Percentiles rank a stretch among this genome's conserved stretches.
Evolutionary conservation across 768 basidiomycete genomes (phyloP).

Genomic region (Suillus hirtellus): DNA sequence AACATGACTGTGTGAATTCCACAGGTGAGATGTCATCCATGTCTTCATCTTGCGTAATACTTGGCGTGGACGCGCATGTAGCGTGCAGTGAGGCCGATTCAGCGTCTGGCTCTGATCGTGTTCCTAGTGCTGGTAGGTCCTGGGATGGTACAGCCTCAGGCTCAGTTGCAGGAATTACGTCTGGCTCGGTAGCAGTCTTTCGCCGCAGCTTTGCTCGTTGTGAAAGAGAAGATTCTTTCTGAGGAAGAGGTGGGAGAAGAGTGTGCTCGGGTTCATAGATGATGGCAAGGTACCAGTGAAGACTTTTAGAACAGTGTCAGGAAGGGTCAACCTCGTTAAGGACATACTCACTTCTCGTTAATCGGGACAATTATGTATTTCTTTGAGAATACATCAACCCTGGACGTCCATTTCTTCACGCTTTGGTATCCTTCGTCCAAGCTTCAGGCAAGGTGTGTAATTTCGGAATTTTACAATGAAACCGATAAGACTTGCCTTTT

Average conservation of each 20-base stretch:
- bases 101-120: constrained; percentile 14
- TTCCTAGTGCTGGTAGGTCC: constrained; percentile 7
- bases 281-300: constrained; percentile 97
- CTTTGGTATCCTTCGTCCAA: constrained; percentile 72
- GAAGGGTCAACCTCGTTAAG: not conserved
- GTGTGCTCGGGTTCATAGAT: constrained; percentile 78
- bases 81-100: constrained; percentile 19
- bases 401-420: constrained; percentile 93
- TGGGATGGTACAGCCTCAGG: constrained; percentile 5
- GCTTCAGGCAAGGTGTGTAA: constrained; percentile 28
- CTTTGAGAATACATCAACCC: constrained; percentile 85
- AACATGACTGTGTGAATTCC: constrained; percentile 19
- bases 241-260: constrained; percentile 50
- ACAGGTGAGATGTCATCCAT: constrained; percentile 14
- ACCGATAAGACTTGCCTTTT: constrained; percentile 48
- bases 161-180: constrained; percentile 5
- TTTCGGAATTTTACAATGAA: not conserved
- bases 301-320: constrained; percentile 42
- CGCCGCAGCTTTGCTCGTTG: constrained; percentile 8
- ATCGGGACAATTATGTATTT: constrained; percentile 94
- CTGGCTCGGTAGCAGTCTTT: constrained; percentile 6
- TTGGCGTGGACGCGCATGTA: constrained; percentile 26
- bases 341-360: constrained; percentile 82
- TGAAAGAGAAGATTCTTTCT: constrained; percentile 18
- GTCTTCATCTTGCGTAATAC: constrained; percentile 17